Base-by-base conservation (phyloP, 306 rosid genomes). In the Lithocarpus polystachyus region DNA sequence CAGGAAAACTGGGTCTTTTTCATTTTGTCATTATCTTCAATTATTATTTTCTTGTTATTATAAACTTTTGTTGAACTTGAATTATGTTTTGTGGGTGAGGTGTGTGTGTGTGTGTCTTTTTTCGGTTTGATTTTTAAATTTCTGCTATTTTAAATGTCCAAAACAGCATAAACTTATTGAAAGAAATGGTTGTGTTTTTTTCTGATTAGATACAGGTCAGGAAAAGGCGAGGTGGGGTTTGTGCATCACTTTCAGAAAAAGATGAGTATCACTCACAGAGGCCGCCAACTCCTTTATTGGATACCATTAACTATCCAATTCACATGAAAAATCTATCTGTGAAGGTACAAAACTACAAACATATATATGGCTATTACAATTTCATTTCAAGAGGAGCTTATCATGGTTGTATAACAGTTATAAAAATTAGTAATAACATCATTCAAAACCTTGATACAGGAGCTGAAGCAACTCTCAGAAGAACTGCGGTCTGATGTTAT, bases 291-390 rank as follows among this genome's bases (percentile, higher is more conserved):
- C 98, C 99, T 61, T 84, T 96, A 15, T 71, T 96, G 75, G 99
- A 96, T 82, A 96, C 99, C 29, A 73, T 93, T 68, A 96, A 91
- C 82, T 91, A 88, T 79, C 98, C 99, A 72, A 88, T 96, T 80
- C 99, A 96, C 69, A 91, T 96, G 98, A 96, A 96, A 80, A 96
- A 96, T 79, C 91, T 93, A 57, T 93, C 99, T 65, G 68, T 87
- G 72, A 96, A 93, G 99, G 99, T 92, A 83, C 52, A 55, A 56
- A 20, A 52, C 72, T 37, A 22, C 51, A 56, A 68, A 18, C 82
- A 40, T 80, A 31, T 29, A 14, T 54, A 6, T 37, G 23, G 11
- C 54, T 23, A 15, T 4, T 72, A 1, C 60, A 40, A 53, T 75
- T 84, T 60, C 51, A 22, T 15, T 19, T 8, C 14, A 13, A 78